phyloP scores from a whole-genome alignment of 805 yeast genomes.

The Cyberlindnera galapagoensis region DNA sequence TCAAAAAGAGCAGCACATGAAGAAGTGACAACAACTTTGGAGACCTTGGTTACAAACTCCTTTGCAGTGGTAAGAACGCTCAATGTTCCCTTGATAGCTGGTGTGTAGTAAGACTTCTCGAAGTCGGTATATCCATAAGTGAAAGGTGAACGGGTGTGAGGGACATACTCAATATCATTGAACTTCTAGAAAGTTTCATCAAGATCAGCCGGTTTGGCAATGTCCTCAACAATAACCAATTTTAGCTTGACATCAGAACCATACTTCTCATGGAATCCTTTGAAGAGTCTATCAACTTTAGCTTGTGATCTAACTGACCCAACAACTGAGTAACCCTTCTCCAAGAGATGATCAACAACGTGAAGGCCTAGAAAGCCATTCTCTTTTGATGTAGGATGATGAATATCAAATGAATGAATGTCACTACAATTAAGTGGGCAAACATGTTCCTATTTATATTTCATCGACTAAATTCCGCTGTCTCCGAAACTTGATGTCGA shows the following conservation, averaged over 20 bases:
- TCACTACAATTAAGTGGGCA: too few species aligned
- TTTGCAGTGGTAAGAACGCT: constrained; percentile 44
- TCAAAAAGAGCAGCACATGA: constrained; percentile 41
- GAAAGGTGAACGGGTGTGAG: constrained; percentile 63
- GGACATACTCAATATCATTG: constrained; percentile 44
- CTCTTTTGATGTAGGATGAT: too few species aligned
- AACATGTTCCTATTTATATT: too few species aligned
- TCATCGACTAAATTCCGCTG: too few species aligned
- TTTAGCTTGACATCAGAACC: constrained; percentile 32
- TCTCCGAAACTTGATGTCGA: too few species aligned
- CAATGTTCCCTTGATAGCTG: constrained; percentile 51
- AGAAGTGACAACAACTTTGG: constrained; percentile 45
- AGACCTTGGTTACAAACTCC: constrained; percentile 33
- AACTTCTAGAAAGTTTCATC: constrained; percentile 37
- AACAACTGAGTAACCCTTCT: constrained; percentile 34
- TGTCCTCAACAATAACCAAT: constrained; percentile 43
- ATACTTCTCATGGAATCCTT: constrained; percentile 21
- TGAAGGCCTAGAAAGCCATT: constrained; percentile 46
- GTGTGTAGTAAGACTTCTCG: constrained; percentile 45
- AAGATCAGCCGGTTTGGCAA: constrained; percentile 37
- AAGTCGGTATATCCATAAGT: constrained; percentile 34
- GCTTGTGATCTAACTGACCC: constrained; percentile 39
- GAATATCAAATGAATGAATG: too few species aligned
- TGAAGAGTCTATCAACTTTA: constrained; percentile 29
- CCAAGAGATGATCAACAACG: constrained; percentile 30